Evolutionary conservation across 2,329 filamentous ascomycete genomes (phyloP), one percentile per base, ranked within the genome.

Genomic region (Stagonosporopsis tanaceti): DNA sequence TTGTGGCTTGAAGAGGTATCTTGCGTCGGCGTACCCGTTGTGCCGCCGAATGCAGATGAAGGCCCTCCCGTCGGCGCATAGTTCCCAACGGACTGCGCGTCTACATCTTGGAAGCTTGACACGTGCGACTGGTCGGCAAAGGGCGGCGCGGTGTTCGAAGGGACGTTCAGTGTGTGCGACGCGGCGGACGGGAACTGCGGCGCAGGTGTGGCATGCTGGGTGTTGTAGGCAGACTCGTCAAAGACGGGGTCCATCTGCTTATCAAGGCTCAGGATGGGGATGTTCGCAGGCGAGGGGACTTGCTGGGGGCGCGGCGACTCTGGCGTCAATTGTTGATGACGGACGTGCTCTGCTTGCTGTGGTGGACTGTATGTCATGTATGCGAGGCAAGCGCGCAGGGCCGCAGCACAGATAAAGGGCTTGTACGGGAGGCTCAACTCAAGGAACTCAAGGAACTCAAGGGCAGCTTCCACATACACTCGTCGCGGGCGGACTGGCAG

Each of bases 221-320:
- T 84, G 80, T 86, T 85, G 61, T 82, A 83, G 51, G 86, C 81
- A 53, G 86, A 86, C 74, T 89, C 87, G 77, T 89, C 88, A 81
- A 90, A 89, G 66, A 84, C 79, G 52, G 87, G 86, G 77, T 91
- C 88, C 84, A 87, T 91, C 78, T 90, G 87, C 72, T 88, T 87
- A 72, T 87, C 84, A 70, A 91, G 62, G 25, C 47, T 53, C 80
- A 52, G 64, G 52, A 91, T 84, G 56, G 88, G 87, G 58, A 91
- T 89, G 65, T 86, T 89, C 66, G 86, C 83, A 50, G 88, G 87
- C 75, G 88, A 85, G 64, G 88, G 84, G 64, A 88, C 80, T 76
- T 90, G 87, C 67, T 90, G 77, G 65, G 89, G 89, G 68, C 88
- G 87, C 70, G 89, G 89, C 73, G 87, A 90, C 71, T 89, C 85